Conservation (phyloP, 179 eudicot species). For the Actinidia arguta region DNA sequence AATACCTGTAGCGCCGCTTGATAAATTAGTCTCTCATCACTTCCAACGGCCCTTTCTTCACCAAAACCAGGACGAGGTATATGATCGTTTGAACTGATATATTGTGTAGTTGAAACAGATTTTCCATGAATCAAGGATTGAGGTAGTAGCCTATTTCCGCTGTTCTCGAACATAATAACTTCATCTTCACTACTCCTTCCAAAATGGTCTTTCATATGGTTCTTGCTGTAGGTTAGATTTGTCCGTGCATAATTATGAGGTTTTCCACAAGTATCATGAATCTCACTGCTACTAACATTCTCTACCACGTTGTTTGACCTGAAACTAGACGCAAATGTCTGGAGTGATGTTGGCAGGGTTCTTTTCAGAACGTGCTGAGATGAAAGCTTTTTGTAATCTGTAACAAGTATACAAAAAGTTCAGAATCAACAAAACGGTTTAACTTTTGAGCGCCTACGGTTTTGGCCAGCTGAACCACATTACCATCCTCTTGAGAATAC, state of each 20-base stretch:
- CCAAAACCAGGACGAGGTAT: conserved; percentile 47
- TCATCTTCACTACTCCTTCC: conserved; percentile 41
- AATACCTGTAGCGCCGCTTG: conserved; percentile 90
- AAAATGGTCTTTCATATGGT: conserved; percentile 37
- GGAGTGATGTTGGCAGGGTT: conserved; percentile 62
- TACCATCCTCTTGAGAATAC: conserved; percentile 36
- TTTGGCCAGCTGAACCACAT: conserved; percentile 16
- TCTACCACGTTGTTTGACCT: conserved; percentile 42
- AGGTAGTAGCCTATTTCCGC: conserved; percentile 66
- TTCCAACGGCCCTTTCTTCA: conserved; percentile 68
- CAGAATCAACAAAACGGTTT: conserved; percentile 21
- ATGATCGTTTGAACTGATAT: conserved; percentile 48
- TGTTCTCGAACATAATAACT: conserved; percentile 41
- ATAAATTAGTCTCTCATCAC: conserved; percentile 80
- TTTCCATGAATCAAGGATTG: conserved; percentile 63
- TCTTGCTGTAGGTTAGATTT: conserved; percentile 31
- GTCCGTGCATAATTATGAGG: conserved; percentile 33
- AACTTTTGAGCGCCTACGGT: conserved; percentile 6
- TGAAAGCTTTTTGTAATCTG: conserved; percentile 32
- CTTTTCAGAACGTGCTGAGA: conserved; percentile 49
- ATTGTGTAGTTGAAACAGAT: conserved; percentile 40
- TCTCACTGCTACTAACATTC: conserved; percentile 44
- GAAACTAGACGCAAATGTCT: conserved; percentile 36
- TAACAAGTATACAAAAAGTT: conserved; percentile 22
- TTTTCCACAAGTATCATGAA: conserved; percentile 44